These are phyloP conservation scores for Coniochaeta sp. DNA, from an alignment of 2,329 filamentous ascomycete genomes.

Conservation along the genomic window DNA sequence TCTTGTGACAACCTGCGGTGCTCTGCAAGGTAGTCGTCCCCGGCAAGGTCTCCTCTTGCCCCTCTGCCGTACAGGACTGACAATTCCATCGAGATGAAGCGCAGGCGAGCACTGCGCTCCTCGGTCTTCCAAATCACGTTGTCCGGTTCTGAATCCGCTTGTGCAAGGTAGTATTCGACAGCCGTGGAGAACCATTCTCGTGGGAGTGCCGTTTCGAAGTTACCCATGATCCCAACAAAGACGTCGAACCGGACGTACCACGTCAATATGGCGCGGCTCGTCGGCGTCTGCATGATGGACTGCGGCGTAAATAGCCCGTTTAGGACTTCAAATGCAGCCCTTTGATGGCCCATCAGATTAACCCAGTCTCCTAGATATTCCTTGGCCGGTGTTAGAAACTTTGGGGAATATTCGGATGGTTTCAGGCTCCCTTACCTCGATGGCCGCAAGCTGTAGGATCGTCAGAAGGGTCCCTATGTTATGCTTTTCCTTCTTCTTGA, in stretches of 20 bases:
- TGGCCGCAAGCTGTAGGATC: constrained; percentile 84
- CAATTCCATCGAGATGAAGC: constrained; percentile 73
- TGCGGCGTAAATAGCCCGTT: constrained; percentile 71
- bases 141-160: constrained; percentile 50
- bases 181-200: constrained; percentile 70
- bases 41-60: constrained; percentile 54
- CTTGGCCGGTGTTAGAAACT: constrained; percentile 33
- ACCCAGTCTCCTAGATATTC: constrained; percentile 95
- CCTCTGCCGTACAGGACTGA: constrained; percentile 67
- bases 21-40: constrained; percentile 57
- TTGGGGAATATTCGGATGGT: not conserved
- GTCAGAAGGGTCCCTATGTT: constrained; percentile 72
- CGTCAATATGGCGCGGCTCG: constrained; percentile 66
- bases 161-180: constrained; percentile 54
- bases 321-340: constrained; percentile 77
- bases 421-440: constrained; percentile 57
- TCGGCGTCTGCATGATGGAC: constrained; percentile 62
- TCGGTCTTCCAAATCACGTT: constrained; percentile 62
- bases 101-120: constrained; percentile 56
- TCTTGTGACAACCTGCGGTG: constrained; percentile 44
- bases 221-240: constrained; percentile 75
- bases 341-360: constrained; percentile 86
- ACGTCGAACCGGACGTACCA: constrained; percentile 92
- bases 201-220: constrained; percentile 64
- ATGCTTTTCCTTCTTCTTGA: constrained; percentile 65